Conservation (phyloP, 148 eudicot genomes). For the Chenopodium quinoa region DNA sequence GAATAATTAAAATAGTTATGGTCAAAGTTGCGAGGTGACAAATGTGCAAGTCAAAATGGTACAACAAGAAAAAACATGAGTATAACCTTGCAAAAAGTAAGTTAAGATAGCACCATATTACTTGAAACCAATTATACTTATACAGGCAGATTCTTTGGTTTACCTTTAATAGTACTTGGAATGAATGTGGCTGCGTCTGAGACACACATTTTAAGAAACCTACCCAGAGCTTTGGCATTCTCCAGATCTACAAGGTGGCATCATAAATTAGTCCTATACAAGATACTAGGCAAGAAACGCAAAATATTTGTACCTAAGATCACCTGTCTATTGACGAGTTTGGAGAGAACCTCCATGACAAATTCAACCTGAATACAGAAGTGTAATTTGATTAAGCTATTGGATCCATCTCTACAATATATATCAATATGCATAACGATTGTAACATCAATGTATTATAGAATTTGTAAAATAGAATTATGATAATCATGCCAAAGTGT, state of each 20-base stretch:
- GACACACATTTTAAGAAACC: conserved; percentile 93
- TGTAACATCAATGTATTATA: not conserved
- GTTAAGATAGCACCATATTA: not conserved
- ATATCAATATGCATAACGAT: not conserved
- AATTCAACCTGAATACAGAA: conserved; percentile 67
- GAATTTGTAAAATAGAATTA: not conserved
- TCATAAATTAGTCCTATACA: not conserved
- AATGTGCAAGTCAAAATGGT: too few species aligned
- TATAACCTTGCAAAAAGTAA: not conserved
- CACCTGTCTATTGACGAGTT: conserved; percentile 88
- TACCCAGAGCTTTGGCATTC: conserved; percentile 90
- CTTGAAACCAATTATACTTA: not conserved
- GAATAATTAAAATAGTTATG: too few species aligned
- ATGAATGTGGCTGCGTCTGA: conserved; percentile 96
- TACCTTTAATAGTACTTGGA: conserved; percentile 78
- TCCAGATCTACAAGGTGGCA: conserved; percentile 64
- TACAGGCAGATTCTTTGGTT: not conserved
- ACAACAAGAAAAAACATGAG: not conserved
- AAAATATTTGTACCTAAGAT: not conserved
- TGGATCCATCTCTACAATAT: not conserved
- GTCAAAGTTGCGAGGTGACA: too few species aligned
- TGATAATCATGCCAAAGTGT: not conserved
- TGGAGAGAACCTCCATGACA: conserved; percentile 89
- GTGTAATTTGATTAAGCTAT: not conserved
- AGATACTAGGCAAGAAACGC: not conserved